These are phyloP conservation scores for Aspergillus floridensis DNA, from an alignment of 2,329 filamentous ascomycete genomes.

Conservation along the genomic window DNA sequence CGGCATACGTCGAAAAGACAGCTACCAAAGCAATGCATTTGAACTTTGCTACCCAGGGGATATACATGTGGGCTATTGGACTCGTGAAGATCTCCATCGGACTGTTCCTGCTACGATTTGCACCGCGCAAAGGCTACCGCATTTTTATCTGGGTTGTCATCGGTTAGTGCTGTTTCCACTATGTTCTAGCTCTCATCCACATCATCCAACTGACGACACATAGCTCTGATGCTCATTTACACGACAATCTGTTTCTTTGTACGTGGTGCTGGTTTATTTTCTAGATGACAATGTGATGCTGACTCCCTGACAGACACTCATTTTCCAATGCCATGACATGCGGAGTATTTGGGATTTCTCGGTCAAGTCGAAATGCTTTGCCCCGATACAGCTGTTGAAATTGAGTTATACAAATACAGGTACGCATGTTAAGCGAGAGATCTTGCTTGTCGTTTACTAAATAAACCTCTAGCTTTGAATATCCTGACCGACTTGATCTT, in stretches of 20 bases:
- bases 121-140: constrained; percentile 37
- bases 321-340: constrained; percentile 51
- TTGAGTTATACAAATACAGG: constrained; percentile 46
- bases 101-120: constrained; percentile 43
- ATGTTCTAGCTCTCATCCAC: constrained; percentile 23
- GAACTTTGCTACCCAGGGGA: constrained; percentile 34
- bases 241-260: constrained; percentile 22
- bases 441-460: too few relatives aligned
- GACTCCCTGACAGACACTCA: constrained; percentile 39
- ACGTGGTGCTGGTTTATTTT: constrained; percentile 9
- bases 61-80: constrained; percentile 37
- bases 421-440: constrained; percentile 2
- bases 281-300: constrained; percentile 24
- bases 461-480: constrained; percentile 23
- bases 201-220: neutral
- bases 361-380: constrained; percentile 45
- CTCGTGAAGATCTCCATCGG: constrained; percentile 47
- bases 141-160: constrained; percentile 40
- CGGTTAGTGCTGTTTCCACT: constrained; percentile 11
- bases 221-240: constrained; percentile 19
- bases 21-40: constrained; percentile 42
- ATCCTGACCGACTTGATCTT: constrained; percentile 44
- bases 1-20: constrained; percentile 40
- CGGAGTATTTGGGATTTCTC: constrained; percentile 46
- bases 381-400: constrained; percentile 36